Base-by-base conservation (phyloP, 768 basidiomycete genomes). In the Leccinum ochraceum region DNA sequence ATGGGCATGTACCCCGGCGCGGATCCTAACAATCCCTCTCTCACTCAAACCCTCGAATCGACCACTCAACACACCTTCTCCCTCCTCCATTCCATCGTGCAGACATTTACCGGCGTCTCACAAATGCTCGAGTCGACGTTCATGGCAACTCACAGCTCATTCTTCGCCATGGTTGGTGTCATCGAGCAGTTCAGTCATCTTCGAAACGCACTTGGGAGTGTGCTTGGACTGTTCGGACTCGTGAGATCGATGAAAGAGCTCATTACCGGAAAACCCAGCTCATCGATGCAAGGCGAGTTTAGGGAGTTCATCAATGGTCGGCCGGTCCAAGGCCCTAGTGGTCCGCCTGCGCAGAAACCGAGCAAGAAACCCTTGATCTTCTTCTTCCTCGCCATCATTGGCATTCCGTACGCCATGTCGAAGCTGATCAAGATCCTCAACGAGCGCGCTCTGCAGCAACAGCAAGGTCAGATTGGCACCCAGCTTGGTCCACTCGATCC, bases 71-170 rank as follows among this genome's bases (percentile, higher is more conserved):
- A 92, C 59, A 98, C 96, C 3, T 99, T 99, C 69, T 83, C 90
- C 30, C 87, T 99, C 59, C 80, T 99, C 30, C 95, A 98, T 67
- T 92, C 91, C 11, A 89, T 99, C 71, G 96, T 99, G 50, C 92
- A 94, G 68, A 97, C 95, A 4, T 96, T 98, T 76, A 82, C 87
- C 0, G 95, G 95, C 24, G 88, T 99, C 63, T 89, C 96, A 0
- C 96, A 98, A 73, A 95, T 99, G 87, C 88, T 99, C 70, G 96
- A 98, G 74, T 89, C 86, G 36, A 98, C 96, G 6, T 98, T 96
- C 76, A 92, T 98, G 89, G 96, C 96, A 3, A 96, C 94, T 0
- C 94, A 96, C 74, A 94, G 92, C 1, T 90, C 88, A 9, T 96
- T 96, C 76, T 96, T 95, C 73, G 94, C 94, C 59, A 94, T 96